These are phyloP conservation scores for Symbiodinium pilosum DNA, from an alignment of 73 alveolate genomes.

Conservation along the genomic window DNA sequence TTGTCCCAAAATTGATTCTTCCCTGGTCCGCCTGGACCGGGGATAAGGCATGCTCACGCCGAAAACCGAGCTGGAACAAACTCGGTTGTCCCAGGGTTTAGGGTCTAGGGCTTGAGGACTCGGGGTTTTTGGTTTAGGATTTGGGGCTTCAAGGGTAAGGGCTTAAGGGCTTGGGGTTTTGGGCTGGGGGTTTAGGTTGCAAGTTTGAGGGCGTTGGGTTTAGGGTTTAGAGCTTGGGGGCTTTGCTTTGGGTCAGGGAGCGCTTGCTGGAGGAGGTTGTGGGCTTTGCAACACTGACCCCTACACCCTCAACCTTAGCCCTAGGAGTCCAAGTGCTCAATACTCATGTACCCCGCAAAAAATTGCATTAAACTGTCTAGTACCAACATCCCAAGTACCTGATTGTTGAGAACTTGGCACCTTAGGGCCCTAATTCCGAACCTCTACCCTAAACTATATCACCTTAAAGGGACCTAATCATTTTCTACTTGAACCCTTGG, in stretches of 20 bases:
- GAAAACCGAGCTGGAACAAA: not conserved
- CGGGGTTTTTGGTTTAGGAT: not conserved
- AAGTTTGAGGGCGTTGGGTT: not conserved
- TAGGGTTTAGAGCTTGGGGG: not conserved
- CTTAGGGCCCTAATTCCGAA: too few relatives aligned
- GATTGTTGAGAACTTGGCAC: too few relatives aligned
- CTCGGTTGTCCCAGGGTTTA: not conserved
- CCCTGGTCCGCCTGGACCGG: not conserved
- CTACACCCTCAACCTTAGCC: not conserved
- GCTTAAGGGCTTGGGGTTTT: not conserved
- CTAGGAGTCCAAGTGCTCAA: not conserved
- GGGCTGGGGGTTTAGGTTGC: not conserved
- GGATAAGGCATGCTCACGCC: not conserved
- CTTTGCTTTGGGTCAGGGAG: not conserved
- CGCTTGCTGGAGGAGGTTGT: not conserved
- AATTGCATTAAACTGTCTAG: not conserved
- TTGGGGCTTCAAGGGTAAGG: not conserved
- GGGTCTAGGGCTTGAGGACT: too few relatives aligned
- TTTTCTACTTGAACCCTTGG: too few relatives aligned
- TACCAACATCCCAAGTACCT: too few relatives aligned
- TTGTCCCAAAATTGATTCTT: too few relatives aligned
- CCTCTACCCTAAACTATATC: too few relatives aligned
- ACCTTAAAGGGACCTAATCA: too few relatives aligned
- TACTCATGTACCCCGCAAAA: not conserved
- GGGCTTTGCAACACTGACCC: not conserved